Evolutionary conservation across 2,329 filamentous ascomycete genomes (phyloP), one percentile per base, ranked within the genome.

Genomic region (Dactylellina sp.): DNA sequence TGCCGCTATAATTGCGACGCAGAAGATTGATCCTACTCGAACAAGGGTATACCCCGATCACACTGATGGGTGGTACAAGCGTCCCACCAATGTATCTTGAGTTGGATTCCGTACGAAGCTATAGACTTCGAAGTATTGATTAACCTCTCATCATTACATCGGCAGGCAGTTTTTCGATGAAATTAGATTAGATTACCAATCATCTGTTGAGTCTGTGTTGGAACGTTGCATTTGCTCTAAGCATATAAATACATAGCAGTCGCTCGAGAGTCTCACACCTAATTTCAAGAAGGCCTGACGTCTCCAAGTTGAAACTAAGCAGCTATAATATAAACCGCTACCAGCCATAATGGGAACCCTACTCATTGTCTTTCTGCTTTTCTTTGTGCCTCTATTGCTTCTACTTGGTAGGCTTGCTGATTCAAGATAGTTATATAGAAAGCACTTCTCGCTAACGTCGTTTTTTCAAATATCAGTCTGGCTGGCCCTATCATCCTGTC

Each of bases 401-500:
- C 77, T 80, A 47, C 57, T 80, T 60, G 79, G 79, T 76, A 78
- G 76, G 70, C 75, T 12, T 32, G 22, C 28, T 40, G n/a, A n/a
- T n/a, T n/a, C n/a, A n/a, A n/a, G n/a, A n/a, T n/a, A n/a, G n/a
- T n/a, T n/a, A n/a, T n/a, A n/a, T n/a, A n/a, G n/a, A n/a, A n/a
- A n/a, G n/a, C n/a, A n/a, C n/a, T n/a, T n/a, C n/a, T n/a, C n/a
- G n/a, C 37, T 40, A 16, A 40, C 37, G 37, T 7, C 37, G 61
- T 32, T 5, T 32, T n/a, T n/a, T n/a, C n/a, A n/a, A 9, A 32
- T 32, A 44, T n/a, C 14, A 80, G 80, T 78, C 44, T 81, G 79
- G 79, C 65, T 80, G 11, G 77, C 80, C 28, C 53, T 80, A n/a
- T 80, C 79, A 20, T 80, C 79, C 7, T 80, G 80, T 59, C 75